Evolutionary conservation across 306 rosid genomes (phyloP).

Genomic region (Castanopsis chinensis): DNA sequence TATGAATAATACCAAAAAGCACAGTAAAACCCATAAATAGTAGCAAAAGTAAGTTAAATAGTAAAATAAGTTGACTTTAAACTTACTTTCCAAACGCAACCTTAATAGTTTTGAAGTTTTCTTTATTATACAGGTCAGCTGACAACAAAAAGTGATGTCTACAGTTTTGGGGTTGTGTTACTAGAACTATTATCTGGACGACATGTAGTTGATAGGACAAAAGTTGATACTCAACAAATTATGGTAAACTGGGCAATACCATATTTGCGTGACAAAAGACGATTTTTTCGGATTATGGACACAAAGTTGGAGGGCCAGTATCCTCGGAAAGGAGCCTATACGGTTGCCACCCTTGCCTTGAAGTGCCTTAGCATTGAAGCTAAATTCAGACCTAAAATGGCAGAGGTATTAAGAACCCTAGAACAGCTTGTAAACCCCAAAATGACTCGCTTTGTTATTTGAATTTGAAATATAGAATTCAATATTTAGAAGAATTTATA

Average conservation of each 20-base stretch:
- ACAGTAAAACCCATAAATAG: no score
- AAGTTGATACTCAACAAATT: slow-evolving; percentile 56
- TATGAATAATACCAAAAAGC: no score
- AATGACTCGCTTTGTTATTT: neutral
- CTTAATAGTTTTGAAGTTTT: slow-evolving; percentile 15
- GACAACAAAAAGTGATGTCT: slow-evolving; percentile 85
- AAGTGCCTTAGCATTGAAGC: slow-evolving; percentile 72
- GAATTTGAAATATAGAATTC: no score
- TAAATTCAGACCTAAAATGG: slow-evolving; percentile 77
- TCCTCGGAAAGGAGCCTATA: slow-evolving; percentile 72
- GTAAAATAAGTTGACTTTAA: no score
- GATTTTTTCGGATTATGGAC: slow-evolving; percentile 84
- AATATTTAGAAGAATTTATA: no score
- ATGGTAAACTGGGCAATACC: slow-evolving; percentile 90
- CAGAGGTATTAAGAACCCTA: slow-evolving; percentile 58
- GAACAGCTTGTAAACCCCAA: slow-evolving; percentile 65
- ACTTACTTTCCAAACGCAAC: no score
- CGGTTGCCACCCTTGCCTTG: slow-evolving; percentile 69
- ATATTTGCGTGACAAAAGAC: slow-evolving; percentile 66
- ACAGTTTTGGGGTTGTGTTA: slow-evolving; percentile 90
- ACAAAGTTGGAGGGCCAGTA: slow-evolving; percentile 84
- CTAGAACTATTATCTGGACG: slow-evolving; percentile 77
- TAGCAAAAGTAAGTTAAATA: no score
- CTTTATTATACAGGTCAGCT: slow-evolving; percentile 54
- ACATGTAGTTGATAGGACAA: slow-evolving; percentile 65